Base-by-base conservation (phyloP, 371 early-diverging fungal species). In the Synchytrium microbalum region DNA sequence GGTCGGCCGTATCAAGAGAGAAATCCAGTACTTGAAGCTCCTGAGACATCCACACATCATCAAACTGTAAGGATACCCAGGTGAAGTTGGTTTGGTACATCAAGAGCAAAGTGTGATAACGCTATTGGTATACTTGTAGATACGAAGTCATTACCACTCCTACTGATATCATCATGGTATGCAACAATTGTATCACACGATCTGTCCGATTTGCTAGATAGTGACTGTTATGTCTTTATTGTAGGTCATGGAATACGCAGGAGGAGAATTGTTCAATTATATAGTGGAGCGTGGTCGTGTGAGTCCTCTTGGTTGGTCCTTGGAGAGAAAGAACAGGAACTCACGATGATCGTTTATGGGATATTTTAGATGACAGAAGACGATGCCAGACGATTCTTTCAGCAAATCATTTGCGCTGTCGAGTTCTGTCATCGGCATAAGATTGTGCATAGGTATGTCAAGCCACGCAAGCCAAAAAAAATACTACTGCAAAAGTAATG, bases 351-450 rank as follows among this genome's bases (percentile, higher is more conserved):
- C 0, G 14, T 51, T 13, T 13, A 14, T 51, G 51, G 13, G 13
- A 14, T 24, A 5, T 55, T 2, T 13, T 69, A 91, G 86, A 87
- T 96, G 88, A 75, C 84, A 32, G 96, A 96, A 74, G 86, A 85
- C 70, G 94, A 94, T 65, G 92, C 91, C 0, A 80, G 95, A 38
- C 74, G 90, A 30, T 93, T 95, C 74, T 96, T 98, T 72, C 94
- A 95, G 75, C 99, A 99, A 77, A 90, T 99, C 32, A 88, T 99
- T 28, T 92, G 92, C 69, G 99, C 99, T 0, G 90, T 99, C 14
- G 95, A 95, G 70, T 98, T 95, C 75, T 98, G 99, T 75, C 99
- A 99, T 77, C 82, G 93, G 56, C 91, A 92, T 69, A 93, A 93
- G 63, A 95, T 99, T 70, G 96, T 95, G 32, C 99, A 99, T 75